Evolutionary conservation across 1,284 basidiomycete genomes (phyloP).

Genomic region (Ustilago trichophora): DNA sequence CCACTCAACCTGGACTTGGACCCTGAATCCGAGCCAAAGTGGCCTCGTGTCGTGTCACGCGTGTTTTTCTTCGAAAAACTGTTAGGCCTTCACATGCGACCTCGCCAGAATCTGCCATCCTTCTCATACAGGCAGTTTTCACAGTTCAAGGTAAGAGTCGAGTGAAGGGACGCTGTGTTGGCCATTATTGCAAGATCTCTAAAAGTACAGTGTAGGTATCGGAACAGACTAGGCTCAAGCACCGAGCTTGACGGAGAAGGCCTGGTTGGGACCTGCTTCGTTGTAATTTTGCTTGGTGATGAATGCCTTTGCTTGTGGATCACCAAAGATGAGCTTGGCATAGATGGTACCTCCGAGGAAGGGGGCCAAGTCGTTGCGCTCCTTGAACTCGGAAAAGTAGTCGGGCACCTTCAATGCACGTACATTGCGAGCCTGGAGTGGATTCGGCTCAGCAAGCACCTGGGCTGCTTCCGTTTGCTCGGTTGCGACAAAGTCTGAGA

Average conservation of each 20-base stretch:
- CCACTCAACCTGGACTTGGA: slow-evolving; percentile 8
- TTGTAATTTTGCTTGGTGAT: slow-evolving; percentile 64
- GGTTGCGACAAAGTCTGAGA: slow-evolving; percentile 39
- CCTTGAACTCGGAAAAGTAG: slow-evolving; percentile 65
- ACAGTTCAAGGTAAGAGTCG: too few relatives aligned
- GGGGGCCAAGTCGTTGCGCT: slow-evolving; percentile 59
- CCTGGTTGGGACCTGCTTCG: slow-evolving; percentile 56
- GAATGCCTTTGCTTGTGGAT: slow-evolving; percentile 55
- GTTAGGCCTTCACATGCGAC: slow-evolving; percentile 4
- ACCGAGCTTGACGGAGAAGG: slow-evolving; percentile 37
- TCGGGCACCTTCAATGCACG: slow-evolving; percentile 61
- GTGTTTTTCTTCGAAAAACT: slow-evolving; percentile 5
- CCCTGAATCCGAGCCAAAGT: slow-evolving; percentile 6
- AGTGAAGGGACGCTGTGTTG: not conserved
- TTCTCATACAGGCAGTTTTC: too few relatives aligned
- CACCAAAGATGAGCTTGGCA: slow-evolving; percentile 63
- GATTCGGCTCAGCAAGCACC: slow-evolving; percentile 55
- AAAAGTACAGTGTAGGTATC: slow-evolving; percentile 17
- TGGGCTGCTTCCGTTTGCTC: slow-evolving; percentile 54
- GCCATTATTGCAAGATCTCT: slow-evolving; percentile 22
- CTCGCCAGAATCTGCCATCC: too few relatives aligned
- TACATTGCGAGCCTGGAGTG: slow-evolving; percentile 56
- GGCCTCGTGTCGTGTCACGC: slow-evolving; percentile 38
- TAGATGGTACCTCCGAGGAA: slow-evolving; percentile 65
- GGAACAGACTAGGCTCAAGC: slow-evolving; percentile 11